Evolutionary conservation across 345 rosid genomes (phyloP), one percentile per base, ranked within the genome.

Genomic region (Arabidopsis arenosa): DNA sequence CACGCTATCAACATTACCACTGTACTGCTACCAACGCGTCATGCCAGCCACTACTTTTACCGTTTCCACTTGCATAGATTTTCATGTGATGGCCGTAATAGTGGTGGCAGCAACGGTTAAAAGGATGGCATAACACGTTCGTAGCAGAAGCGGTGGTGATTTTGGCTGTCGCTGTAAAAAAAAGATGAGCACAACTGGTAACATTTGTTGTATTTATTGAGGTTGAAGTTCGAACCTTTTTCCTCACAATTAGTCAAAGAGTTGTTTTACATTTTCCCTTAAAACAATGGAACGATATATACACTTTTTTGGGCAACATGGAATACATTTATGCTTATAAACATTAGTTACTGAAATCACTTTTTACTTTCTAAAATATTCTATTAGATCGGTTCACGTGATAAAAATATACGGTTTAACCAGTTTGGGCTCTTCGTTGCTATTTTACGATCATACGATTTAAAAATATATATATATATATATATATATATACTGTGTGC

Each of bases 91-190:
- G 23, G 23, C 23, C 3, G 51, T 2, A 2, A 14, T 15, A n/a
- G 9, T 17, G 41, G 49, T 37, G 30, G 48, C 52, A 40, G 30
- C 41, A 54, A 28, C 44, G 3, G 45, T 37, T 0, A 45, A n/a
- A 45, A 45, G 18, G 18, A 45, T 45, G 0, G 49, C n/a, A 1
- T 14, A 45, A n/a, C 49, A 45, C 9, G 18, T n/a, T 45, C 18
- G 49, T 17, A n/a, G 52, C 45, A 44, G 45, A 56, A 44, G 49
- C 35, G 9, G 26, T 14, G 39, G 61, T 13, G 32, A n/a, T 32
- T 69, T 17, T 43, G 32, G 52, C 43, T 56, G 53, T 57, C 28
- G 59, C 56, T 71, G 30, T 49, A 3, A 47, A 8, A 71, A 14
- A 47, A 35, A 11, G 6, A 60, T 61, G 1, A 15, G 15, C 47